Conservation (phyloP, 2,329 filamentous ascomycete genomes). For the Sarocladiaceae sp. region DNA sequence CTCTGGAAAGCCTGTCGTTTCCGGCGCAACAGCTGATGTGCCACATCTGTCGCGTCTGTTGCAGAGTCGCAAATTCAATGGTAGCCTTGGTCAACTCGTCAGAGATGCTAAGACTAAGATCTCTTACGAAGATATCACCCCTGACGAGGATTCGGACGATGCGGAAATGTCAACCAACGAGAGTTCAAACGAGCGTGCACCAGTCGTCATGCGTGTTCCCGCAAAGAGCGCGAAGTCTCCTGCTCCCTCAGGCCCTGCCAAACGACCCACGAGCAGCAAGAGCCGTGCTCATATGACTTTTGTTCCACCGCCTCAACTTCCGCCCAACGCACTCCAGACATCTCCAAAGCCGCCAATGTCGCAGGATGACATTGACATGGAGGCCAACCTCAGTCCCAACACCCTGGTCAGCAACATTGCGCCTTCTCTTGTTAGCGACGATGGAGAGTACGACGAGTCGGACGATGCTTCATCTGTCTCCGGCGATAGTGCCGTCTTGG, state of each 20-base stretch:
- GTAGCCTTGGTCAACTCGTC: constrained; percentile 56
- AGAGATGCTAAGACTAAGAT: constrained; percentile 54
- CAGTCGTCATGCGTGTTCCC: constrained; percentile 54
- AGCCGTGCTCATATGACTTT: constrained; percentile 36
- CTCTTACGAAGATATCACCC: constrained; percentile 44
- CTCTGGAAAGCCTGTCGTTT: neutral
- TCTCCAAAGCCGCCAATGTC: constrained; percentile 18
- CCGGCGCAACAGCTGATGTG: constrained; percentile 46
- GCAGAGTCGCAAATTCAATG: constrained; percentile 54
- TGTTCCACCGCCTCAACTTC: constrained; percentile 28
- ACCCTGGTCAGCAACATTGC: constrained; percentile 71
- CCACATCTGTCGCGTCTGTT: constrained; percentile 66
- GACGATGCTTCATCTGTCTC: constrained; percentile 59
- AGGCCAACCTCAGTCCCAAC: constrained; percentile 62
- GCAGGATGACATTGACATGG: constrained; percentile 49
- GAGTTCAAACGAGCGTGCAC: constrained; percentile 24
- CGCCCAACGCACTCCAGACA: constrained; percentile 8
- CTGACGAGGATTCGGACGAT: constrained; percentile 52
- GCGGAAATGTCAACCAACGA: constrained; percentile 11
- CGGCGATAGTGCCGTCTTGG: constrained; percentile 51
- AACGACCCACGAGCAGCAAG: constrained; percentile 54
- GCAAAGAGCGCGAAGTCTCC: constrained; percentile 53
- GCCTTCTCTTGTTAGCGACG: constrained; percentile 75
- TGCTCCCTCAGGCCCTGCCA: constrained; percentile 31
- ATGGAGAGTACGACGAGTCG: constrained; percentile 73